Evolutionary conservation across 306 rosid species (phyloP), one percentile per base, ranked within the genome.

Genomic region (Dryas octopetala): DNA sequence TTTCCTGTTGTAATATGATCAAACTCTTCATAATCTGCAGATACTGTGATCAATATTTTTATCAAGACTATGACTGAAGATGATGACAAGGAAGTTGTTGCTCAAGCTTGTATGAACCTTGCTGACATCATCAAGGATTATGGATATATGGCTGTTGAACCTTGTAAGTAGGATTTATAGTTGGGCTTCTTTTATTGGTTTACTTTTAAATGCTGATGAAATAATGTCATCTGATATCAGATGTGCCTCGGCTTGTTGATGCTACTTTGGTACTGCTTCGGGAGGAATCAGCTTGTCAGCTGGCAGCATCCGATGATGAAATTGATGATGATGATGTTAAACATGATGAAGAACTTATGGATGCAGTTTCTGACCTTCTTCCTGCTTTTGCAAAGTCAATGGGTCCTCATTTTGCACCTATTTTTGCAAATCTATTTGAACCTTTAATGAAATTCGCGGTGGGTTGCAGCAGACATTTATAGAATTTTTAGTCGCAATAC

Each of bases 301-400:
- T 51, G 80, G 74, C 76, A 76, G 98, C 81, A 74, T 90, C 96
- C 4, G 97, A 89, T 60, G 82, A 93, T 82, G 99, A 96, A 60
- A 79, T 89, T 66, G 98, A 96, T 66, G 98, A 96, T 32, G 97
- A 82, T 74, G 98, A 88, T 81, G 74, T 89, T 71, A 70, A 80
- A 69, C 99, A 92, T 9, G 96, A 96, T 70, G 98, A 92, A 88
- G 89, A 90, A 45, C 97, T 96, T 45, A 92, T 96, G 98, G 99
- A 96, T 75, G 98, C 98, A 43, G 98, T 96, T 78, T 92, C 96
- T 71, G 99, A 96, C 83, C 93, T 92, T 65, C 97, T 90, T 74
- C 99, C 99, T 68, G 98, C 96, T 68, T 88, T 90, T 82, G 99
- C 99, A 15, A 92, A 92, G 88, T 74, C 93, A 71, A 89, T 96